These are phyloP conservation scores for Gnetum montanum DNA, from an alignment of 75 land plant genomes.

Conservation along the genomic window DNA sequence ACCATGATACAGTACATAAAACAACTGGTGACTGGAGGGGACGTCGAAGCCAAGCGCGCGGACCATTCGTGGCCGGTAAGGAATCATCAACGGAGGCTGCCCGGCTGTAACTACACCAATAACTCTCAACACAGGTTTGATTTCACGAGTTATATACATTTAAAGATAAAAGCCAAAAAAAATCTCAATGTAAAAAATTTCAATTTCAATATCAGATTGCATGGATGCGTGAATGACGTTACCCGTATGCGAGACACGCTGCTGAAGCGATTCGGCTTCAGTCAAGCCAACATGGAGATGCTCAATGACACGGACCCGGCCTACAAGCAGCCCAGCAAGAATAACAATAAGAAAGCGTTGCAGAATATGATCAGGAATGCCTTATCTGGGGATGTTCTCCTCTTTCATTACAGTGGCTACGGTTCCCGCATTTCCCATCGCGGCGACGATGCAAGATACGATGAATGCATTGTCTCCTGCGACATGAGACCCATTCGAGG, in stretches of 20 bases:
- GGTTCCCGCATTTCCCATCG: constrained; percentile 38
- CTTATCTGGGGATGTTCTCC: constrained; percentile 48
- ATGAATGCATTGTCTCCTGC: constrained; percentile 78
- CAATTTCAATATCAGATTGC: constrained; percentile 37
- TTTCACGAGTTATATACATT: no score
- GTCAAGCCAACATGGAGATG: constrained; percentile 22
- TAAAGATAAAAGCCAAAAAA: no score
- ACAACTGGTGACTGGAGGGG: no score
- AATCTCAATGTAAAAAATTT: no score
- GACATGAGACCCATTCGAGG: constrained; percentile 75
- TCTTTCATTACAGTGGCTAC: constrained; percentile 82
- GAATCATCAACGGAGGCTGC: no score
- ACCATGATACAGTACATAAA: no score
- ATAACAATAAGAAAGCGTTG: constrained; percentile 44
- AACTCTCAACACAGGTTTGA: no score
- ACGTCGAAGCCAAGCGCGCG: no score
- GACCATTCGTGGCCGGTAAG: no score
- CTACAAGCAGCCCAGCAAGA: constrained; percentile 42
- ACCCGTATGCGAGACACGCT: constrained; percentile 33
- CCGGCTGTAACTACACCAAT: no score
- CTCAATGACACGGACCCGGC: constrained; percentile 44
- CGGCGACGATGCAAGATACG: neutral
- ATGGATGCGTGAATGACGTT: constrained; percentile 85
- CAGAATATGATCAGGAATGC: constrained; percentile 26
- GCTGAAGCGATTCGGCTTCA: constrained; percentile 43